Base-by-base conservation (phyloP, 495 filamentous ascomycete species). In the Xylaria grammica region DNA sequence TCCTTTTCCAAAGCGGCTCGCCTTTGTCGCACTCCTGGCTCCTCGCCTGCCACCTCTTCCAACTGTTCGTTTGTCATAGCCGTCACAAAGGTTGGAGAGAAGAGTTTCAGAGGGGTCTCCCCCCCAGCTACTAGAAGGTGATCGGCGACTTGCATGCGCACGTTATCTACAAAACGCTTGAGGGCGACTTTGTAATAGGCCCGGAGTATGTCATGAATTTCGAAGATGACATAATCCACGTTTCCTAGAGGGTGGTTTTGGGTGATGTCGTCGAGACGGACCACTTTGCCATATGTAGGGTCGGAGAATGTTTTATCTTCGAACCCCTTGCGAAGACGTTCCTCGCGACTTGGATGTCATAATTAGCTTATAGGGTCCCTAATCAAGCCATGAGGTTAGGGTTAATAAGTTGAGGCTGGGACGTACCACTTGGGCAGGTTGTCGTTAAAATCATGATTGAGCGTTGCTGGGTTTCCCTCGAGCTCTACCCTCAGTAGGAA, bases 181-280 rank as follows among this genome's bases (percentile, higher is more conserved):
- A 65, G 72, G 0, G 85, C 79, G 0, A 89, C 84, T 44, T 84
- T 82, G 76, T 90, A 90, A 68, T 90, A 90, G 1, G 80, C 73
- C 52, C 82, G 59, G 3, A 89, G 71, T n/a, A 84, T 81, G 63
- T 90, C 84, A 52, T 81, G 76, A 15, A 79, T 69, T 40, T 80
- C 75, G 27, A 72, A 65, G 24, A 77, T 58, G n/a, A 64, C 65
- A 62, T 78, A 71, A 3, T 77, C 69, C 1, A 63, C 61, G 59
- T 74, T 79, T 17, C 27, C 50, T 24, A 45, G 9, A 19, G 42
- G 42, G 11, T 45, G 42, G 42, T 19, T 45, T 4, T 19, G 42
- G n/a, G 42, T n/a, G n/a, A 45, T n/a, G 17, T 45, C 42, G 4
- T 45, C 7, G 42, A 45, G 7, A n/a, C 42, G 42, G 42, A 45